These are phyloP conservation scores for Paramecium sexaurelia DNA, from an alignment of 73 alveolate genomes.

Conservation along the genomic window DNA sequence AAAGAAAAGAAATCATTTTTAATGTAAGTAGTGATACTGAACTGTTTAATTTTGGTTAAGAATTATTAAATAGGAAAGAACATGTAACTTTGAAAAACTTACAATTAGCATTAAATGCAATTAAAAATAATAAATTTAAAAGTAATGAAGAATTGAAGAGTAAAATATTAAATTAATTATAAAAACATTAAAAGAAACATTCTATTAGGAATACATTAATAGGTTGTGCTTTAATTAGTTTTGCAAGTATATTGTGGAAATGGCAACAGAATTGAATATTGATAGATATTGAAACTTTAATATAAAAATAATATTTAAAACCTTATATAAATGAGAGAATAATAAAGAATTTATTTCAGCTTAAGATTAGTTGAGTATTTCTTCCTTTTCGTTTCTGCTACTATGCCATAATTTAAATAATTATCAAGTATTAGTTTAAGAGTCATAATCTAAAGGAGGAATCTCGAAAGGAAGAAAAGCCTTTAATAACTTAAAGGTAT, in stretches of 20 bases:
- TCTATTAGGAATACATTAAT: not conserved
- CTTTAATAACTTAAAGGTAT: not conserved
- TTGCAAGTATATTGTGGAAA: not conserved
- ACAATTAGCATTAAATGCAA: not conserved
- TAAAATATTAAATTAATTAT: not conserved
- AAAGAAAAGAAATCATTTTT: not conserved
- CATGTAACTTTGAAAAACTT: not conserved
- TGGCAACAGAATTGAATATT: not conserved
- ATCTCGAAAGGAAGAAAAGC: not conserved
- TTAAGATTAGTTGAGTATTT: slow-evolving; percentile 17
- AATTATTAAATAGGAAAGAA: not conserved
- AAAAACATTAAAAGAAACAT: not conserved
- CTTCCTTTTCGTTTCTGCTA: not conserved
- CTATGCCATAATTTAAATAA: not conserved
- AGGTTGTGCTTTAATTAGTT: not conserved
- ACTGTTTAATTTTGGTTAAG: not conserved
- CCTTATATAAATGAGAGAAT: not conserved
- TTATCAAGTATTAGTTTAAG: not conserved
- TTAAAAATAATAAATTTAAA: not conserved
- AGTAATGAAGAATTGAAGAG: not conserved
- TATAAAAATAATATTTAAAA: not conserved
- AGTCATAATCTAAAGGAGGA: not conserved
- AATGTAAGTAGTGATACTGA: not conserved
- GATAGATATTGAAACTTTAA: not conserved
- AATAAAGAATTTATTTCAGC: not conserved